Percentiles rank a stretch among this genome's conserved stretches.
Evolutionary conservation across 163 green algal genomes (phyloP).

Genomic region (Scenedesmus sp.): DNA sequence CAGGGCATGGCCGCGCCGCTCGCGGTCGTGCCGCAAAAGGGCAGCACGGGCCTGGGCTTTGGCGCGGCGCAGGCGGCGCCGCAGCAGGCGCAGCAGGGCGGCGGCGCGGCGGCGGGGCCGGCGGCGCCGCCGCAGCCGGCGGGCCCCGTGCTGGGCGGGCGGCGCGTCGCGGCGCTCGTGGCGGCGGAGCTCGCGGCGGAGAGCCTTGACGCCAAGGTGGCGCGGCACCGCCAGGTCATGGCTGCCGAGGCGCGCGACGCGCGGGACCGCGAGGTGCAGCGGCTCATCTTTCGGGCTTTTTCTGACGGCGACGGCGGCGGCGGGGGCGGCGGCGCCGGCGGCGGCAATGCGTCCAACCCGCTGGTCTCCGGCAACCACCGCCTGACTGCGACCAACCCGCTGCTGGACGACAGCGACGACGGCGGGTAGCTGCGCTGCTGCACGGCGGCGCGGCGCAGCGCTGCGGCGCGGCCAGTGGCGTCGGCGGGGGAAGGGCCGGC

Average conservation of each 20-base stretch:
- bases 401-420: too few relatives aligned
- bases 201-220: slow-evolving; percentile 45
- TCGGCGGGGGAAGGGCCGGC: too few relatives aligned
- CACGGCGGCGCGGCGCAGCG: too few relatives aligned
- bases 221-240: slow-evolving; percentile 33
- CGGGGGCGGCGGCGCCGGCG: slow-evolving; percentile 35
- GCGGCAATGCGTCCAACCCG: slow-evolving; percentile 40
- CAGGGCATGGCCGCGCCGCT: slow-evolving; percentile 62
- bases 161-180: slow-evolving; percentile 33
- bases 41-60: slow-evolving; percentile 46
- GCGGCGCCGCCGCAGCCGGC: background rate
- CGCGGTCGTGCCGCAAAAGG: slow-evolving; percentile 30
- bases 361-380: slow-evolving; percentile 30
- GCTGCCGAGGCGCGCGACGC: slow-evolving; percentile 34
- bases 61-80: background rate
- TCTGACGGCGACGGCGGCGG: slow-evolving; percentile 43
- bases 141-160: slow-evolving; percentile 18
- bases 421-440: too few relatives aligned
- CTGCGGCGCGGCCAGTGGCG: too few relatives aligned
- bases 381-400: slow-evolving; percentile 45
- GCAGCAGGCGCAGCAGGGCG: background rate
- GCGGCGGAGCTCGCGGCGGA: slow-evolving; percentile 43
- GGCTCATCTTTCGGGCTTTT: slow-evolving; percentile 50
- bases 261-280: slow-evolving; percentile 50
- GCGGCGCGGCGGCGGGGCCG: background rate